Base-by-base conservation (phyloP, 2,329 filamentous ascomycete genomes). In the Botrytis sinoallii region DNA sequence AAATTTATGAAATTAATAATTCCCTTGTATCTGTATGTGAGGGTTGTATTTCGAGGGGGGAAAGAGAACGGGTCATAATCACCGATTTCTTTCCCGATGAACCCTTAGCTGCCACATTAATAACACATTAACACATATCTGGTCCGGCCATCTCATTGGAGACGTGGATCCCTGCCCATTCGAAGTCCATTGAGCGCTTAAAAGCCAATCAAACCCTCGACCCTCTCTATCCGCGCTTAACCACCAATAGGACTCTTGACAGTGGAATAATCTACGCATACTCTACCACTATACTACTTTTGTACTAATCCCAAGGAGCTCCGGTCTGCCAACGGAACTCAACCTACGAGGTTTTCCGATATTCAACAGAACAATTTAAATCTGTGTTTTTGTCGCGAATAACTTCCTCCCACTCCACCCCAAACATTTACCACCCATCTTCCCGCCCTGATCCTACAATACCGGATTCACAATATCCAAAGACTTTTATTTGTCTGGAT, bases 401-500 rank as follows among this genome's bases (percentile, higher is more conserved):
- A 57, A 72, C 72, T 64, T 69, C 63, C 71, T 71, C 68, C 74
- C 72, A 74, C 67, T 69, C 71, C 65, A 46, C 68, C 55, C 40
- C 52, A 42, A 25, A 25, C 20, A 63, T 42, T 55, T 60, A 71
- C n/a, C 46, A 40, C 46, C 61, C 46, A 55, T 29, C 64, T 60
- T 69, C 29, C 71, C 52, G 42, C 64, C 61, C 63, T 12, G 22
- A 40, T 57, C 60, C 55, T 70, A 48, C 73, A 74, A 66, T 74
- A 59, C 74, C 77, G 76, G 76, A 76, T 75, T 73, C 72, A 75
- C 60, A 20, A 72, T 52, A 69, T 77, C 76, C 75, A 74, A 74
- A 73, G 75, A 74, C 75, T 76, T 75, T 75, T 75, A 78, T 77
- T 73, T 78, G 52, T 76, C 76, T 77, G 74, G 77, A 76, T 71